Evolutionary conservation across 2,329 filamentous ascomycete species (phyloP).

Genomic region (Beauveria pseudobassiana): DNA sequence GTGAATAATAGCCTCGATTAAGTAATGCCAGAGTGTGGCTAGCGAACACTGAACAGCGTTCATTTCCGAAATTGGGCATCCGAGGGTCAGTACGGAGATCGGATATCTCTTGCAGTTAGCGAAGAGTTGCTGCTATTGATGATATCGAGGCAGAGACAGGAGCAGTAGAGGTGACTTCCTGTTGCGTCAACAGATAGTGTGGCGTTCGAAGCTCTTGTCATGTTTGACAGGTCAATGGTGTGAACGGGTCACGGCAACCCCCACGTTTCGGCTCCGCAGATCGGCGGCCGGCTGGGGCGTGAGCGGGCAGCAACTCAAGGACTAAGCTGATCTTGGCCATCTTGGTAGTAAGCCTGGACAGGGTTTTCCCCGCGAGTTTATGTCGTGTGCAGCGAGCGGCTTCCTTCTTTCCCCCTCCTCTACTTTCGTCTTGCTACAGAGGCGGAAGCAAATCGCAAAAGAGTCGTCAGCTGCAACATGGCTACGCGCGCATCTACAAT

Average conservation of each 20-base stretch:
- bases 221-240: no score
- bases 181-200: no score
- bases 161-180: background rate
- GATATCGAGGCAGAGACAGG: background rate
- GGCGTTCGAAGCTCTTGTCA: no score
- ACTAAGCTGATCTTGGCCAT: background rate
- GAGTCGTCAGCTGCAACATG: background rate
- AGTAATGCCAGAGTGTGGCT: background rate
- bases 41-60: background rate
- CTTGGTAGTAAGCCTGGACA: background rate
- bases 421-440: background rate
- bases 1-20: background rate
- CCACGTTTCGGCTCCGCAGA: background rate
- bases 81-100: background rate
- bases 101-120: background rate
- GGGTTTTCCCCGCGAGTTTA: background rate
- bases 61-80: background rate
- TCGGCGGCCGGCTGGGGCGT: background rate
- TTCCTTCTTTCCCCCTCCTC: background rate
- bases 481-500: background rate
- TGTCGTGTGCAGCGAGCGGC: background rate
- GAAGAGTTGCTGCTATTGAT: background rate
- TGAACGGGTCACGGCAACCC: background rate
- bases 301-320: background rate
- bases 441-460: no score